Base-by-base conservation (phyloP, 2,329 filamentous ascomycete genomes). In the Phaeosphaeria sp. region DNA sequence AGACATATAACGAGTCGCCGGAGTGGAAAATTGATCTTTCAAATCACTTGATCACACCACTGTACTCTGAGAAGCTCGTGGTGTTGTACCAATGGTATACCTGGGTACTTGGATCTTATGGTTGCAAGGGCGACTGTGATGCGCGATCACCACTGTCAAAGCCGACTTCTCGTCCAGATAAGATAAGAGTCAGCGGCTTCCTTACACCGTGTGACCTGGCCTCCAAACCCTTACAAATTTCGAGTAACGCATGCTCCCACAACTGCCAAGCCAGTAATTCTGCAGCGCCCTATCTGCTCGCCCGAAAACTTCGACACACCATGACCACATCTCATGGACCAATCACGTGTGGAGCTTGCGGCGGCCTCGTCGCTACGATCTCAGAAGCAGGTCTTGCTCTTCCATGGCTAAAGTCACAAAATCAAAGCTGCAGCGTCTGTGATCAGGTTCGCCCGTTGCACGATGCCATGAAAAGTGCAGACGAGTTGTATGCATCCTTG, bases 391-490 rank as follows among this genome's bases (percentile, higher is more conserved):
- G 67, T 2, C 57, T 66, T 17, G 36, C 33, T 18, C 56, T 61
- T 13, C 21, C 43, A 25, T 54, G 17, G 10, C 53, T 41, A 18
- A 20, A 49, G 21, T 11, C 54, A 17, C 54, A 49, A 1, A 42
- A 42, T 10, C 43, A 54, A 22, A 54, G 52, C 25, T 72, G 70
- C 39, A 54, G 61, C 42, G 60, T 58, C 27, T 73, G 71, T 48
- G 27, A 55, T 27, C 59, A 49, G 17, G 67, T 70, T 25, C 52
- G 58, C 25, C 39, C 51, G 39, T 56, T 69, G 11, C 60, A 62
- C 33, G 55, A 51, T n/a, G 61, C 52, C 13, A 56, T 64, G 36
- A 51, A 62, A 23, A 39, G 50, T 27, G 62, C 60, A 30, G 59
- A 70, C 36, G 50, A 50, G 23, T 55, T 58, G 20, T 71, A 62